Conservation (phyloP, 305 asterid genomes). For the Rubia balearica region DNA sequence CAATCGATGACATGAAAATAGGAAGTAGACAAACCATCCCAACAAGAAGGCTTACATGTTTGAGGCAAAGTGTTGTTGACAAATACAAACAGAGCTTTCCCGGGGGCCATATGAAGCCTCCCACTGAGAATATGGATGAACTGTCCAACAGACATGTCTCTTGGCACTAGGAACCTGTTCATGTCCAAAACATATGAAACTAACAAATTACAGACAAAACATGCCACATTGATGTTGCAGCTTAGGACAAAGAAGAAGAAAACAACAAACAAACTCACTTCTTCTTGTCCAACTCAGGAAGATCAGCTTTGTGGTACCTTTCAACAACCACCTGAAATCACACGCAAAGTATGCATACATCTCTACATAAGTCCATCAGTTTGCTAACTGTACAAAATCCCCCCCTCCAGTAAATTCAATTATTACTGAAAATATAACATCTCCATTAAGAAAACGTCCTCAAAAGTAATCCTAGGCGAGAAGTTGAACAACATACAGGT, state of each 20-base stretch:
- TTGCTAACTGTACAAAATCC: too few relatives aligned
- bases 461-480: not conserved
- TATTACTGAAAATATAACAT: too few relatives aligned
- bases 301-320: conserved; percentile 73
- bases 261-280: conserved; percentile 39
- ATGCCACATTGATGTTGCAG: not conserved
- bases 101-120: conserved; percentile 81
- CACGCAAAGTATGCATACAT: conserved; percentile 5
- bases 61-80: conserved; percentile 84
- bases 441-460: not conserved
- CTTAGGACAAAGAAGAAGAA: not conserved
- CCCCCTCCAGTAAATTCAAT: not conserved
- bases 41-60: conserved; percentile 43
- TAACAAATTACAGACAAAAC: not conserved
- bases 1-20: not conserved
- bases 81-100: conserved; percentile 84
- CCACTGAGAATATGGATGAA: conserved; percentile 70
- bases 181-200: not conserved
- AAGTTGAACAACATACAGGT: conserved; percentile 41
- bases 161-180: conserved; percentile 81
- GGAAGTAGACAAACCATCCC: conserved; percentile 11
- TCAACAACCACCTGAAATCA: conserved; percentile 74
- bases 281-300: conserved; percentile 90
- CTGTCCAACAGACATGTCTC: conserved; percentile 92
- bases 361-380: not conserved